Base-by-base conservation (phyloP, 768 basidiomycete genomes). In the Pulveroboletus sp. region DNA sequence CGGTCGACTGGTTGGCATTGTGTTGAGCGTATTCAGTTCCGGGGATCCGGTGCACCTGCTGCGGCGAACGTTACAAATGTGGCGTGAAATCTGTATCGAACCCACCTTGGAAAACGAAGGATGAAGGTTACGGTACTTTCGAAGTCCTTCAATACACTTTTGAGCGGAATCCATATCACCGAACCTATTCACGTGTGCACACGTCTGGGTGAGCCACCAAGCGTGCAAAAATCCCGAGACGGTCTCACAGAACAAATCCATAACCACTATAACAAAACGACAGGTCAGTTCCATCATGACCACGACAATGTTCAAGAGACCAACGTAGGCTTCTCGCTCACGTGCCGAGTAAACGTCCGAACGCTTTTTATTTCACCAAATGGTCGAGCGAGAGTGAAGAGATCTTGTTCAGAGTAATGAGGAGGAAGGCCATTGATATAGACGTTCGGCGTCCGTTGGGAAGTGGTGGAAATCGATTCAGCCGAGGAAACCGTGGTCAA, bases 341-440 rank as follows among this genome's bases (percentile, higher is more conserved):
- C 85, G 63, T 89, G 86, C 17, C 90, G 73, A 41, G 89, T 92
- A 60, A 93, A 92, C 39, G 88, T 89, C 50, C 89, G 71, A 14
- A 91, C 90, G 52, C 89, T 91, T 58, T 82, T 69, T 10, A 93
- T 80, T 21, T 71, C 73, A 4, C 89, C 89, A 57, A 81, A 93
- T n/a, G 80, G 83, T 21, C 75, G 69, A 31, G 85, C 77, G 47
- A 93, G 80, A 27, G 79, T 79, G 57, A 82, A 83, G 37, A 93
- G 73, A 53, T 89, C 79, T 52, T 89, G 88, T 60, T 91, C 89
- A 0, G 87, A 82, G 59, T 80, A 91, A 68, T 89, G 82, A 5
- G 89, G 85, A 3, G 88, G 89, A 14, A 93, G 77, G 11, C 89
- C 89, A 60, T 92, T 92, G 70, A 92, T 90, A 64, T 92, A 92